Evolutionary conservation across 2,329 filamentous ascomycete genomes (phyloP).

Genomic region (Aspergillus ibericus): DNA sequence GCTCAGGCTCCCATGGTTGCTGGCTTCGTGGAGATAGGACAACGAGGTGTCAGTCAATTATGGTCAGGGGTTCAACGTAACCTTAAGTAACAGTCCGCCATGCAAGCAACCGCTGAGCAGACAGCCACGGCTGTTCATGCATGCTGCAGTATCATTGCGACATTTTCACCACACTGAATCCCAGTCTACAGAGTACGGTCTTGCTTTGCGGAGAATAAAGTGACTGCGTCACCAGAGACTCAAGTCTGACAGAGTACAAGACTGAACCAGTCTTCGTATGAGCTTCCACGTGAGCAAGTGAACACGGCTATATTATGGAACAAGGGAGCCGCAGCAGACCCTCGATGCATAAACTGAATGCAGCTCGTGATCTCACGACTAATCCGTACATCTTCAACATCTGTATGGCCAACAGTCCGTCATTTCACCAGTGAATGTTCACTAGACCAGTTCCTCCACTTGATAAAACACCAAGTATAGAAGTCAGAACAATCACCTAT

Average conservation of each 20-base stretch:
- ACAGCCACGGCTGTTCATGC: background rate
- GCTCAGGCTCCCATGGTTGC: background rate
- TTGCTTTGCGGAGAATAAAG: too few relatives aligned
- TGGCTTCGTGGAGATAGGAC: background rate
- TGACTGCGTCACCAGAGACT: background rate
- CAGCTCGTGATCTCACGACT: too few relatives aligned
- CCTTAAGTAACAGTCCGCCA: background rate
- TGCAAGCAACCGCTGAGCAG: background rate
- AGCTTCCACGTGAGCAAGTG: too few relatives aligned
- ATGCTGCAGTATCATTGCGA: background rate
- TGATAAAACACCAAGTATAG: background rate
- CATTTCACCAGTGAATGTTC: background rate
- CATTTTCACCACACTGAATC: background rate
- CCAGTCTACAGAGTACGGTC: too few relatives aligned
- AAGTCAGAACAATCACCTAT: background rate
- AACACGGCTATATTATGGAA: too few relatives aligned
- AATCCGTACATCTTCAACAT: too few relatives aligned
- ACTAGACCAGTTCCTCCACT: background rate
- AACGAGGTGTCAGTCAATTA: background rate
- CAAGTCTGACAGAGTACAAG: background rate
- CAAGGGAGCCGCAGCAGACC: too few relatives aligned
- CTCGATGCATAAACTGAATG: too few relatives aligned
- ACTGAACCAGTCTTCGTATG: too few relatives aligned
- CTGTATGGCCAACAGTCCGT: too few relatives aligned
- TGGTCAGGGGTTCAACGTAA: background rate